A percentile compares a stretch with the other conserved stretches of the same genome.
phyloP scores from a whole-genome alignment of 176 grass and related monocot species.

The Oryza punctata region DNA sequence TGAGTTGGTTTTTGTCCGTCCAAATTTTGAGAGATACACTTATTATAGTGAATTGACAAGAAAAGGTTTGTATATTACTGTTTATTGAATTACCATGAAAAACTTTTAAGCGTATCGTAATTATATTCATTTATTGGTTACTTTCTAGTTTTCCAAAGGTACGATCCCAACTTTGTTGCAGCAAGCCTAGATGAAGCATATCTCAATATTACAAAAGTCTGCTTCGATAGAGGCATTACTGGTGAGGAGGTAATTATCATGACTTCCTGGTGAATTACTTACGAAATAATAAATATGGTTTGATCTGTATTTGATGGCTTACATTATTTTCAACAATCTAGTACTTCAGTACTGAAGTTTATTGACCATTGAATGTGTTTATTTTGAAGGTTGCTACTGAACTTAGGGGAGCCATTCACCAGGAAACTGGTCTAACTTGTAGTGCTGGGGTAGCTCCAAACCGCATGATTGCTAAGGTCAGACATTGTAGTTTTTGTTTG shows the following conservation, averaged over 20 bases:
- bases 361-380: slow-evolving; percentile 29
- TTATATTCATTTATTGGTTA: slow-evolving; percentile 21
- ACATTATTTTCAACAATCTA: slow-evolving; percentile 10
- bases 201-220: slow-evolving; percentile 71
- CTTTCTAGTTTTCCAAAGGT: slow-evolving; percentile 70
- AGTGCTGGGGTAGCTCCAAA: slow-evolving; percentile 90
- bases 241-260: slow-evolving; percentile 62
- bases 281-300: background rate
- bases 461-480: slow-evolving; percentile 90
- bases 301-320: background rate
- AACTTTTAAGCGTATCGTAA: slow-evolving; percentile 15
- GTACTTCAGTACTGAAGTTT: slow-evolving; percentile 19
- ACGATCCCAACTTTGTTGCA: slow-evolving; percentile 82
- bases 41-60: slow-evolving; percentile 85
- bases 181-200: slow-evolving; percentile 95
- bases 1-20: slow-evolving; percentile 83
- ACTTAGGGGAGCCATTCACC: slow-evolving; percentile 72
- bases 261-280: slow-evolving; percentile 6
- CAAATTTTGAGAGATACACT: slow-evolving; percentile 91
- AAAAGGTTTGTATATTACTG: slow-evolving; percentile 66
- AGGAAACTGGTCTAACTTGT: slow-evolving; percentile 94
- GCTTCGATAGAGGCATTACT: slow-evolving; percentile 66
- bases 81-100: slow-evolving; percentile 5
- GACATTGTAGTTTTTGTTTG: slow-evolving; percentile 4
- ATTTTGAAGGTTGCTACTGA: slow-evolving; percentile 74